Evolutionary conservation across 331 rosid species (phyloP), one percentile per base, ranked within the genome.

Genomic region (Erythrophleum ivorense): DNA sequence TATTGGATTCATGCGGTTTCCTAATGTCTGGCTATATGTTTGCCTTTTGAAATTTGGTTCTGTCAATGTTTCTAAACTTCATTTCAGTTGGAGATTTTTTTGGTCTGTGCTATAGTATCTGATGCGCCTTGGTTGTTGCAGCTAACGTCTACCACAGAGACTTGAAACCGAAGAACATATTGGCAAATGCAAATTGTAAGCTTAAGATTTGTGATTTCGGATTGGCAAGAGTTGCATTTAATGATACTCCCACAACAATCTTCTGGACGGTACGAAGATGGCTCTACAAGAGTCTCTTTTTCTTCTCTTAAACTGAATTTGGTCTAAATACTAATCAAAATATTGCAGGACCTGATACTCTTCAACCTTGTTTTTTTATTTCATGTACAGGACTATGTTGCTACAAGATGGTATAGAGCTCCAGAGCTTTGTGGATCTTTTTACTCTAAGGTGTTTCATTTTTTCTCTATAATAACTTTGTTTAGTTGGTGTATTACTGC

Each of bases 331-430:
- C n/a, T n/a, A n/a, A 8, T 49, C 19, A 24, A 68, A 78, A 14
- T 58, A 21, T 34, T 43, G 9, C 60, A 6, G 76, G 18, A 54
- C 45, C 79, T 84, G 57, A 92, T 79, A n/a, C n/a, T n/a, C n/a
- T n/a, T n/a, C n/a, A n/a, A n/a, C n/a, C n/a, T n/a, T 79, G 31
- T 57, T 75, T 84, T 49, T 58, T 72, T 48, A 45, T 19, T 59
- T 62, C 7, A 71, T 73, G 58, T 62, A 14, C 77, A 95, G 98
- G 98, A 95, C 84, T 95, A 95, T 85, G 98, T 95, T 84, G 97
- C 98, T 75, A 95, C 98, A 21, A 91, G 98, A 86, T 95, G 98
- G 98, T 95, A 95, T 87, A 89, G 97, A 86, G 98, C 98, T 82
- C 98, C 98, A 10, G 98, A 95, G 86, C 97, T 95, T 49, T 92